phyloP scores from a whole-genome alignment of 306 rosid species.

The Leucaena leucocephala region DNA sequence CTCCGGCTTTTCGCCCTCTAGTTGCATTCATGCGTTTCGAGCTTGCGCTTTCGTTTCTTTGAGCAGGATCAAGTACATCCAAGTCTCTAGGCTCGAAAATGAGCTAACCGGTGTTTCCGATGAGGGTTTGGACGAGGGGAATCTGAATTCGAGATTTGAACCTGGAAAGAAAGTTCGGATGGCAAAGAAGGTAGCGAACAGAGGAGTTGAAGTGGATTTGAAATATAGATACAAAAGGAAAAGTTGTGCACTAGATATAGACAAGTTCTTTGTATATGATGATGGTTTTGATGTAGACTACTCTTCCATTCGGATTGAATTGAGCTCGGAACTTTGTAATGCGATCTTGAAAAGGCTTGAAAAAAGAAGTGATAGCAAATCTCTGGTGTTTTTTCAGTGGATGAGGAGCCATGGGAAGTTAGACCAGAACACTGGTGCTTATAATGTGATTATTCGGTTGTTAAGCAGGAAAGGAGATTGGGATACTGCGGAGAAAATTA shows the following conservation, averaged over 20 bases:
- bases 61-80: constrained; percentile 40
- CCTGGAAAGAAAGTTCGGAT: constrained; percentile 38
- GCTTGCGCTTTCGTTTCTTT: constrained; percentile 43
- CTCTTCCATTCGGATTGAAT: constrained; percentile 50
- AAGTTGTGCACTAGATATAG: constrained; percentile 40
- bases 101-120: constrained; percentile 37
- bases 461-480: constrained; percentile 63
- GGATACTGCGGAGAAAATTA: constrained; percentile 62
- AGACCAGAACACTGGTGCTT: constrained; percentile 58
- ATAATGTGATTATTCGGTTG: constrained; percentile 52
- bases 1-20: constrained; percentile 30
- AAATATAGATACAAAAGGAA: constrained; percentile 40
- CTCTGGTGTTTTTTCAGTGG: constrained; percentile 65
- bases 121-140: constrained; percentile 33
- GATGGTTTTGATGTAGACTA: constrained; percentile 67
- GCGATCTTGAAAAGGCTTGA: constrained; percentile 62
- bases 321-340: constrained; percentile 64
- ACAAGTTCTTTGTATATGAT: constrained; percentile 42
- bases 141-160: constrained; percentile 31
- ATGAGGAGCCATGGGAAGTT: constrained; percentile 70
- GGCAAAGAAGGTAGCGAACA: constrained; percentile 32
- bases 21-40: constrained; percentile 42
- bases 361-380: constrained; percentile 51
- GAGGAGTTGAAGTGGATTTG: constrained; percentile 38
- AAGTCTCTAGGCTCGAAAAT: constrained; percentile 41